Evolutionary conservation across 805 yeast genomes (phyloP).

Genomic region (Helenozyma baotianmanensis): DNA sequence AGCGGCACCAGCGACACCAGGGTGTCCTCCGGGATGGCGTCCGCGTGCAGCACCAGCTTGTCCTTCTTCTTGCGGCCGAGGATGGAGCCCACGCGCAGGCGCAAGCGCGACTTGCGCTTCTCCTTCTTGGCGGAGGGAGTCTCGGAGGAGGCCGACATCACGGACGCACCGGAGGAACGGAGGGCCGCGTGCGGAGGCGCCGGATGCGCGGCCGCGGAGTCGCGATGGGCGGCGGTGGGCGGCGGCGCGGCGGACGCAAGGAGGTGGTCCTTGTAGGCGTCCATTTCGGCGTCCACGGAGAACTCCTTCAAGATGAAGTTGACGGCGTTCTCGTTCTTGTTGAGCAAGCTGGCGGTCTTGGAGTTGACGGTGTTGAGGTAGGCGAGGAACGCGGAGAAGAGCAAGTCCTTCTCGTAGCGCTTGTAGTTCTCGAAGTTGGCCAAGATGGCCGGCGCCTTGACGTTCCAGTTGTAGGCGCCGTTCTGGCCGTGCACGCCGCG

Average conservation of each 20-base stretch:
- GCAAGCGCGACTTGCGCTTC: slow-evolving; percentile 41
- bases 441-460: slow-evolving; percentile 72
- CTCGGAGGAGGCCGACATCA: slow-evolving; percentile 11
- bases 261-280: slow-evolving; percentile 30
- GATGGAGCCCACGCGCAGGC: slow-evolving; percentile 72
- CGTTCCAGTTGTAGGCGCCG: slow-evolving; percentile 64
- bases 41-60: slow-evolving; percentile 18
- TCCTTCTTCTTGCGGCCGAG: slow-evolving; percentile 57
- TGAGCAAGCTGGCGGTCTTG: slow-evolving; percentile 20
- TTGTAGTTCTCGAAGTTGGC: slow-evolving; percentile 73
- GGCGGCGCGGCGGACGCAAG: slow-evolving; percentile 16
- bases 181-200: slow-evolving; percentile 2
- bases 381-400: slow-evolving; percentile 61
- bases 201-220: slow-evolving; percentile 1
- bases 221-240: slow-evolving; percentile 1
- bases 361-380: slow-evolving; percentile 42
- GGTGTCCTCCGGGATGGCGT: slow-evolving; percentile 32
- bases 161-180: slow-evolving; percentile 8
- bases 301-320: slow-evolving; percentile 54
- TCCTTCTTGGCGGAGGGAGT: slow-evolving; percentile 21
- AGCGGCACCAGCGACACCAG: slow-evolving; percentile 19
- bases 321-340: slow-evolving; percentile 56
- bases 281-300: slow-evolving; percentile 36
- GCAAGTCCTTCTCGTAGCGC: slow-evolving; percentile 47
- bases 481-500: slow-evolving; percentile 19